Base-by-base conservation (phyloP, 108 stramenopile genomes). In the Skeletonema potamos region DNA sequence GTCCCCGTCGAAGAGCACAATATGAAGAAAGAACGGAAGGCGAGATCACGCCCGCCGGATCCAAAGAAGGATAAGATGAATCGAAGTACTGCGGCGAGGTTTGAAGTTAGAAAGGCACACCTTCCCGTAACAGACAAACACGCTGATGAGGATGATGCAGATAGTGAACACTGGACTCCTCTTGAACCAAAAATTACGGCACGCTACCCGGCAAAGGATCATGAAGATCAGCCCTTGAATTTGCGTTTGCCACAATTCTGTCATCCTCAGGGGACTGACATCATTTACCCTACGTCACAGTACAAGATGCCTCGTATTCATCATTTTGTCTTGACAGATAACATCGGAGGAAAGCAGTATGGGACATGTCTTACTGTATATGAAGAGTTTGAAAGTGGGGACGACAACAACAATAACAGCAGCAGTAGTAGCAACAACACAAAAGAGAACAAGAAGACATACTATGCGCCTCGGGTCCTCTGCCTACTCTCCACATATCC, bases 401-500 rank as follows among this genome's bases (percentile, higher is more conserved):
- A 54, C 22, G 51, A 29, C 17, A 62, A 56, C 20, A 29, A 70
- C 11, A 69, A 48, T 33, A 24, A 6, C 65, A 26, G 3, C 18
- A 26, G 29, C 7, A 48, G 6, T 8, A 48, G 54, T 2, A 58
- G 24, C 51, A 62, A 72, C 2, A 0, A 13, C 17, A 74, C 32
- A 54, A 77, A 26, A 51, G 56, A 32, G 28, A 62, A 48, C 43
- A 80, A 55, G 28, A 32, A 39, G 36, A 79, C 73, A 6, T 67
- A 89, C 48, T 92, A 88, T 61, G 79, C 89, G 13, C 98, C 98
- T n/a, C 81, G 88, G 18, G 90, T 92, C 17, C 77, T 99, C 39
- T 91, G 93, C 37, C 81, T 99, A 27, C 78, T 99, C 34, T 95
- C 93, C 28, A 95, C 95, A 36, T 96, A 94, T 84, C 96, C 97